A percentile compares a stretch with the other conserved stretches of the same genome.
Evolutionary conservation across 352 stramenopile species (phyloP).

Genomic region (Phytophthora ohioensis): DNA sequence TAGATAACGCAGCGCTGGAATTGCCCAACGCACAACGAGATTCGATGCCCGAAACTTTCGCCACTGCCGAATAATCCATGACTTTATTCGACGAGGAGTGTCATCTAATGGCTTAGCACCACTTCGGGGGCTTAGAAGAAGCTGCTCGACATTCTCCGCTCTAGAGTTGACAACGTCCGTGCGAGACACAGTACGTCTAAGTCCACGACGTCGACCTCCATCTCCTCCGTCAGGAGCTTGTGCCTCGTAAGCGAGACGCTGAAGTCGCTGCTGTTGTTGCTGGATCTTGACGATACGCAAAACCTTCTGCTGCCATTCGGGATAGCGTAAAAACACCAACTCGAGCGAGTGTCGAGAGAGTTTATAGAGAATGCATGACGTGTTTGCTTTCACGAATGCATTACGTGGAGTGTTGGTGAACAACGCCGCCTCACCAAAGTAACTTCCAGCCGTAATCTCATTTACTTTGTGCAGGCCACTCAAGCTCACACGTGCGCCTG

Average conservation of each 20-base stretch:
- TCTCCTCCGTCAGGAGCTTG: constrained; percentile 38
- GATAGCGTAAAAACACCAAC: constrained; percentile 67
- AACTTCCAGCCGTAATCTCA: constrained; percentile 63
- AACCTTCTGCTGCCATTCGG: constrained; percentile 72
- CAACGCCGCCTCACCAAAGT: constrained; percentile 66
- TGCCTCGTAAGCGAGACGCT: constrained; percentile 50
- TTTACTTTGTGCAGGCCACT: constrained; percentile 60
- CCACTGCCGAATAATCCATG: constrained; percentile 30
- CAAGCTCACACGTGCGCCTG: constrained; percentile 19
- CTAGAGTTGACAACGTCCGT: constrained; percentile 60
- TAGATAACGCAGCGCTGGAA: constrained; percentile 1
- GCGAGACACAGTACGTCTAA: constrained; percentile 42
- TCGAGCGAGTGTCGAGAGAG: constrained; percentile 65
- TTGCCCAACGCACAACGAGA: constrained; percentile 13
- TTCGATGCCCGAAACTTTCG: constrained; percentile 10
- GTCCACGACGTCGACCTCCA: constrained; percentile 22
- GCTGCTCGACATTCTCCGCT: constrained; percentile 61
- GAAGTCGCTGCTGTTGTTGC: constrained; percentile 65
- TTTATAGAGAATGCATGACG: constrained; percentile 69
- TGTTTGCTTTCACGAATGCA: constrained; percentile 65
- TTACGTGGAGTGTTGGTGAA: constrained; percentile 70
- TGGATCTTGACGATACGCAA: constrained; percentile 71
- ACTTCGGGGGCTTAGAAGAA: constrained; percentile 47
- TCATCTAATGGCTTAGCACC: constrained; percentile 4
- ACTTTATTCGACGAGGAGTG: constrained; percentile 15